Base-by-base conservation (phyloP, 192 early-diverging fungal genomes). In the Linnemannia exigua region DNA sequence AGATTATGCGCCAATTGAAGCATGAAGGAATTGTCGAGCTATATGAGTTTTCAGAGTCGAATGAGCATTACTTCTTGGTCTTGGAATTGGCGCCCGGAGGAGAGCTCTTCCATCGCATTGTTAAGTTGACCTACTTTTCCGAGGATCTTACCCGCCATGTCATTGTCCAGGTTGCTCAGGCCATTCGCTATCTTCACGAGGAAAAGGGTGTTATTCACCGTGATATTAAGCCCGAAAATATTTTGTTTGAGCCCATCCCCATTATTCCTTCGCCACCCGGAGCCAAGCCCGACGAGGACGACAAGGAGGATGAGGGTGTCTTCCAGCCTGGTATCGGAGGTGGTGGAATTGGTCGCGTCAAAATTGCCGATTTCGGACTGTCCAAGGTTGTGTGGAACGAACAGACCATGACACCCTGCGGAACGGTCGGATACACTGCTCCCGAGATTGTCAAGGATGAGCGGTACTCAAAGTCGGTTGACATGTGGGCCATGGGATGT, bases 221-320 rank as follows among this genome's bases (percentile, higher is more conserved):
- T 61, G 97, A 99, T 87, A 96, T 99, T 77, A 99, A 99, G 90
- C 95, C 95, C 19, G 97, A 99, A 81, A 99, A 99, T 87, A 91
- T 97, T 61, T 88, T 96, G 16, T 95, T 96, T 84, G 91, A 93
- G 69, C 90, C 93, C 28, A 95, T 95, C 41, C 92, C 95, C 0
- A 87, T 94, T 20, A 85, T 90, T 37, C 90, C 93, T 12, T 90
- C 91, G 9, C 85, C 79, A 35, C 87, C 87, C 25, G 75, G 79
- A 48, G 74, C 69, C 16, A 74, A 88, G 17, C 92, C 90, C 54
- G 90, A 91, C 66, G 94, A 94, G 46, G 92, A 90, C 14, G 92
- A 92, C 41, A 95, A 95, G 82, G 90, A 92, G 77, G 94, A 93
- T 76, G 95, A 97, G 69, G 95, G 95, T 0, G 80, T 90, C 8